These are phyloP conservation scores for Ascomycota sp. DNA, from an alignment of 2,329 filamentous ascomycete genomes.

Conservation along the genomic window DNA sequence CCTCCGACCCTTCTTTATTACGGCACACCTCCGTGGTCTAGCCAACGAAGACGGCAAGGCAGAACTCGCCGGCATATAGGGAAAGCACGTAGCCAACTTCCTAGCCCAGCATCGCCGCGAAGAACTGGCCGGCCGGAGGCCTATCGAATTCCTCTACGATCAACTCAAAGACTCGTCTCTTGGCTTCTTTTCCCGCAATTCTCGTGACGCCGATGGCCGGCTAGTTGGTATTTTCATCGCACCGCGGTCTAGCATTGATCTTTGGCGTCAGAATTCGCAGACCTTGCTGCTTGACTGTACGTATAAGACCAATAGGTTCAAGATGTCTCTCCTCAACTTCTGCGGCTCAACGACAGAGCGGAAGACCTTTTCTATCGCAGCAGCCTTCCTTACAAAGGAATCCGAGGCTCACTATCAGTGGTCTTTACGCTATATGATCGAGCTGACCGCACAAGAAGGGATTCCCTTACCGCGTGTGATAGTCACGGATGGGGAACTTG, in stretches of 20 bases:
- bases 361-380: neutral
- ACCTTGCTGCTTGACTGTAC: neutral
- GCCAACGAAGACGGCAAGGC: neutral
- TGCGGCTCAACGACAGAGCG: neutral
- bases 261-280: neutral
- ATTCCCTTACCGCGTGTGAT: neutral
- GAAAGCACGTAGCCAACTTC: neutral
- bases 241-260: neutral
- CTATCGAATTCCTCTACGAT: neutral
- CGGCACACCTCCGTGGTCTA: neutral
- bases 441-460: neutral
- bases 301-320: too few species aligned
- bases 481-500: neutral
- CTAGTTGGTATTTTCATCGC: neutral
- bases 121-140: neutral
- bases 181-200: neutral
- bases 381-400: neutral
- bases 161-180: neutral
- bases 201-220: neutral
- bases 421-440: neutral
- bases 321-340: neutral
- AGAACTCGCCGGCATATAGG: neutral
- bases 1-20: neutral
- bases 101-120: neutral
- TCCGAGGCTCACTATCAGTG: neutral